Percentiles rank a stretch among this genome's conserved stretches.
Conservation (phyloP, 2,329 filamentous ascomycete genomes). For the Endoconidiophora polonica region DNA sequence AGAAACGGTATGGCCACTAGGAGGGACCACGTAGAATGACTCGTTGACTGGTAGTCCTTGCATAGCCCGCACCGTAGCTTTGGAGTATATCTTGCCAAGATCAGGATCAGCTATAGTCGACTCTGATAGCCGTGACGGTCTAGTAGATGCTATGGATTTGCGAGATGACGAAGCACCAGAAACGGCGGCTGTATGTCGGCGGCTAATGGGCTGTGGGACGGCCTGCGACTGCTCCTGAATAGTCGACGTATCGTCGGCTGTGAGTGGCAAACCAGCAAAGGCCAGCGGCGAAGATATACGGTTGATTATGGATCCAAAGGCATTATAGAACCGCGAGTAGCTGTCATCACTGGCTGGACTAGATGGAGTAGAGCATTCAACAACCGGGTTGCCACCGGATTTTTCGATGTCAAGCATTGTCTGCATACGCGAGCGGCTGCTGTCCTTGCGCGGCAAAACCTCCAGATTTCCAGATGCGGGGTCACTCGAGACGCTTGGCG, state of each 20-base stretch:
- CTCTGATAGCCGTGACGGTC: constrained; percentile 5
- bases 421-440: constrained; percentile 34
- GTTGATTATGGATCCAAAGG: constrained; percentile 77
- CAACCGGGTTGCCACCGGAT: constrained; percentile 31
- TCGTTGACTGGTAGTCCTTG: constrained; percentile 52
- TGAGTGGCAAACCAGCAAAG: constrained; percentile 78
- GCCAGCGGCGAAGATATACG: constrained; percentile 78
- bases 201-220: constrained; percentile 2
- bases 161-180: not conserved
- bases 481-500: constrained; percentile 56
- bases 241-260: constrained; percentile 29
- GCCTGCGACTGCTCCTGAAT: not conserved
- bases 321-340: constrained; percentile 81
- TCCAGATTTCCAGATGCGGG: constrained; percentile 56
- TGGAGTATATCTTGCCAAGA: constrained; percentile 67
- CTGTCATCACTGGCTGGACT: constrained; percentile 43
- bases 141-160: not conserved
- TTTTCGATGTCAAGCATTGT: constrained; percentile 37
- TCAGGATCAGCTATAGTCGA: constrained; percentile 43
- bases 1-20: constrained; percentile 76
- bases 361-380: not conserved
- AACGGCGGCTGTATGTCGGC: constrained; percentile 16
- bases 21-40: constrained; percentile 90
- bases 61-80: constrained; percentile 66
- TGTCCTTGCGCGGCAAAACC: constrained; percentile 33